A percentile compares a stretch with the other conserved stretches of the same genome.
phyloP scores from a whole-genome alignment of 805 yeast species.

The Tanozyma kutaoensis region DNA sequence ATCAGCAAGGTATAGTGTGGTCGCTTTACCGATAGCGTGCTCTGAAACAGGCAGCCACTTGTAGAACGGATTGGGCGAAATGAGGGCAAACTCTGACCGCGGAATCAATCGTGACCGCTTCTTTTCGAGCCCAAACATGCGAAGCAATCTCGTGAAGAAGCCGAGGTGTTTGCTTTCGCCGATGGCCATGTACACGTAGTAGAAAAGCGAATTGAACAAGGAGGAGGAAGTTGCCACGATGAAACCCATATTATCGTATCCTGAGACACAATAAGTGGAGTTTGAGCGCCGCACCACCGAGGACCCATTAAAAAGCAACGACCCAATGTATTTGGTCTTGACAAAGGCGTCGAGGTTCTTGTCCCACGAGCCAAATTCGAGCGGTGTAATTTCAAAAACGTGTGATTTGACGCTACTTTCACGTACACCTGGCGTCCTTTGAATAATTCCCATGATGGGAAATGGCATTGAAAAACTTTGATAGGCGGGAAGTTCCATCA shows the following conservation, averaged over 20 bases:
- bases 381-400: conserved; percentile 48
- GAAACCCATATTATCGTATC: conserved; percentile 47
- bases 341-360: conserved; percentile 30
- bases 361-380: conserved; percentile 63
- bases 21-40: conserved; percentile 6
- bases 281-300: conserved; percentile 13
- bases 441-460: conserved; percentile 31
- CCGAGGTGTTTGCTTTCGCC: conserved; percentile 35
- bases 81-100: conserved; percentile 48
- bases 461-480: conserved; percentile 28
- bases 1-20: conserved; percentile 24
- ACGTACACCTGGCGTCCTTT: conserved; percentile 21
- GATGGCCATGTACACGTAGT: neutral
- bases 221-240: conserved; percentile 50
- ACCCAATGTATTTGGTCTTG: conserved; percentile 39
- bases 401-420: conserved; percentile 23
- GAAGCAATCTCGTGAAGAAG: conserved; percentile 25
- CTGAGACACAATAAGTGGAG: conserved; percentile 27
- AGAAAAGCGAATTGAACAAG: neutral
- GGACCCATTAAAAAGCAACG: conserved; percentile 29
- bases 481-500: conserved; percentile 20
- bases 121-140: conserved; percentile 7
- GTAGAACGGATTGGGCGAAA: conserved; percentile 51
- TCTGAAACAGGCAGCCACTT: conserved; percentile 1
- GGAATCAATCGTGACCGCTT: conserved; percentile 25